A percentile compares a stretch with the other conserved stretches of the same genome.
Evolutionary conservation across 768 basidiomycete species (phyloP).

Genomic region (Chlorophyllum brunneum): DNA sequence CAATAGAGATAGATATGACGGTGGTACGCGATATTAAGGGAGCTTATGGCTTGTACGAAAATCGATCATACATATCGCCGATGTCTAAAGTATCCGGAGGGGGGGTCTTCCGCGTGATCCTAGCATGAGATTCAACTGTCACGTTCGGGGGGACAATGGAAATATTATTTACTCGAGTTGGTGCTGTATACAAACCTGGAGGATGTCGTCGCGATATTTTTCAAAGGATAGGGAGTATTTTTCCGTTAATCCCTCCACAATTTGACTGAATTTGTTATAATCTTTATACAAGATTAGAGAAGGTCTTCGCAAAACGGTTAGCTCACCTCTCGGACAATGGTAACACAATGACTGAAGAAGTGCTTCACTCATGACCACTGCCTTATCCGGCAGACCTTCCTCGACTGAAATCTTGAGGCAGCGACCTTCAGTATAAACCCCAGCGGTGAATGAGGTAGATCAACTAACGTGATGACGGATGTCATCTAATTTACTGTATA

Average conservation of each 20-base stretch:
- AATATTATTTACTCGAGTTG: not conserved
- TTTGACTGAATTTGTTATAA: conserved; percentile 2
- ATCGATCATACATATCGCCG: not conserved
- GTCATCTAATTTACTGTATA: conserved; percentile 2
- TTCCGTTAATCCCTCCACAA: not conserved
- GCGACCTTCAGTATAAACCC: not conserved
- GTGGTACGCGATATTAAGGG: no score
- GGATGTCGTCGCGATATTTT: not conserved
- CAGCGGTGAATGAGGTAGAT: not conserved
- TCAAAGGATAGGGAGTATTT: not conserved
- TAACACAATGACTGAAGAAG: not conserved
- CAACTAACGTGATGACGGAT: conserved; percentile 1
- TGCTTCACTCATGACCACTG: not conserved
- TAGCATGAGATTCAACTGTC: not conserved
- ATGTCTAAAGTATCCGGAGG: not conserved
- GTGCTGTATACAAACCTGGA: conserved; percentile 5
- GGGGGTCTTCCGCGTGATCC: not conserved
- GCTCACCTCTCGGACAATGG: conserved; percentile 2
- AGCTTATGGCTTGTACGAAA: not conserved
- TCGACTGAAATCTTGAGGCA: not conserved
- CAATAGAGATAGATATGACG: not conserved
- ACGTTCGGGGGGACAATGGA: not conserved
- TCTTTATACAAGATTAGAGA: not conserved
- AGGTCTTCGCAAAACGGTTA: not conserved
- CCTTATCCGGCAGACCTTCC: not conserved